Conservation (phyloP, 148 eudicot genomes). For the Arbutus unedo region DNA sequence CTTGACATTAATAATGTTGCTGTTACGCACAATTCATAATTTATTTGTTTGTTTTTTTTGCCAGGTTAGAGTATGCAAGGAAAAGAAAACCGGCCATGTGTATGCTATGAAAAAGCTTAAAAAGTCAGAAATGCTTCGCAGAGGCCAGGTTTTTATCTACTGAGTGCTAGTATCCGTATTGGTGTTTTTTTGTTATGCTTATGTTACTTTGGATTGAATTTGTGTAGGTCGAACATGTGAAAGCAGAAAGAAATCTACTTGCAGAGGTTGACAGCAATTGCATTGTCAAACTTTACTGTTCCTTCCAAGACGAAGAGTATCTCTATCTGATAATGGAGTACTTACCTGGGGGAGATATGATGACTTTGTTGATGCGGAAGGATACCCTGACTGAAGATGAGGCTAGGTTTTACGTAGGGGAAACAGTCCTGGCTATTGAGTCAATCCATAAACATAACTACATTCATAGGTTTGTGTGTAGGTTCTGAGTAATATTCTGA, state of each 20-base stretch:
- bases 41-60: background rate
- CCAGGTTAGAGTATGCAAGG: constrained; percentile 92
- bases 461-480: constrained; percentile 70
- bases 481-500: background rate
- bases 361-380: constrained; percentile 97
- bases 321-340: constrained; percentile 97
- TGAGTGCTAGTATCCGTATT: constrained; percentile 7
- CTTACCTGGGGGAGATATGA: constrained; percentile 99
- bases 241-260: constrained; percentile 94
- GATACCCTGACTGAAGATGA: constrained; percentile 92
- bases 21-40: background rate
- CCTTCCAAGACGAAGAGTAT: constrained; percentile 98
- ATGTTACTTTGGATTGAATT: constrained; percentile 14
- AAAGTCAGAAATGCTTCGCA: constrained; percentile 96
- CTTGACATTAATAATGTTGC: background rate
- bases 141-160: constrained; percentile 72
- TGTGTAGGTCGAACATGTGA: constrained; percentile 93
- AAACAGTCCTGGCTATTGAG: constrained; percentile 93
- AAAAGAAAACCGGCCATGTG: constrained; percentile 84
- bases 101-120: constrained; percentile 99
- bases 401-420: constrained; percentile 94
- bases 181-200: constrained; percentile 15
- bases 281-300: constrained; percentile 97
- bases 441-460: constrained; percentile 97
- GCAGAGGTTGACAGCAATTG: constrained; percentile 99